phyloP scores from a whole-genome alignment of 768 basidiomycete genomes.

The Panaeolus cyanescens region DNA sequence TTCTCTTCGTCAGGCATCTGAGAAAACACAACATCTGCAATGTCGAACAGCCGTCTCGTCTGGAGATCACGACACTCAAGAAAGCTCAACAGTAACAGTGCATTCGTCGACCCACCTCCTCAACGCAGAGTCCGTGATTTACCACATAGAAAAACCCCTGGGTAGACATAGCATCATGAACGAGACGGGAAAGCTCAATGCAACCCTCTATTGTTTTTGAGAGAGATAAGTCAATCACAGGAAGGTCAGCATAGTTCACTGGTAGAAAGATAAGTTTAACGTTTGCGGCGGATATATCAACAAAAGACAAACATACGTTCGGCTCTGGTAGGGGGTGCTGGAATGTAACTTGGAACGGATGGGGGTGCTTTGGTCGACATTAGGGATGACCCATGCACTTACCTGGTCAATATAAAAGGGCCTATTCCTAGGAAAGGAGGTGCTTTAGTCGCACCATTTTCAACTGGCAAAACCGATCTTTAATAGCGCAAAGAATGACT shows the following conservation, averaged over 20 bases:
- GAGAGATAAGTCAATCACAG: constrained; percentile 52
- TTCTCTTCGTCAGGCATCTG: no score
- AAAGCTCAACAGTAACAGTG: neutral
- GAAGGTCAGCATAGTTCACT: constrained; percentile 49
- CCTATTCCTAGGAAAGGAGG: no score
- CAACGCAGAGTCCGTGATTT: constrained; percentile 44
- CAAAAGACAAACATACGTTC: neutral
- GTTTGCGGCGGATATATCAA: neutral
- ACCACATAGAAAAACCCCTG: constrained; percentile 52
- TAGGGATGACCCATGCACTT: neutral
- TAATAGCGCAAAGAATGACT: no score
- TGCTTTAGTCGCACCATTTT: no score
- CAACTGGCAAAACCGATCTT: no score
- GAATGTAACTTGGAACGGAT: neutral
- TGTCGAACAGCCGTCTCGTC: constrained; percentile 50
- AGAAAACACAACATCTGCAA: no score
- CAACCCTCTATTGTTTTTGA: constrained; percentile 39
- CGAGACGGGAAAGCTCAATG: constrained; percentile 35
- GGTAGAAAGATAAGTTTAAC: neutral
- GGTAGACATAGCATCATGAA: constrained; percentile 45
- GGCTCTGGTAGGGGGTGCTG: neutral
- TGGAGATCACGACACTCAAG: constrained; percentile 12
- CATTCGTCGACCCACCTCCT: constrained; percentile 30
- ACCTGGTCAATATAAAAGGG: no score
- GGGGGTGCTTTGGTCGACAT: neutral